A percentile compares a stretch with the other conserved stretches of the same genome.
These are phyloP conservation scores for Durotheca rogersii DNA, from an alignment of 495 filamentous ascomycete genomes.

Conservation along the genomic window DNA sequence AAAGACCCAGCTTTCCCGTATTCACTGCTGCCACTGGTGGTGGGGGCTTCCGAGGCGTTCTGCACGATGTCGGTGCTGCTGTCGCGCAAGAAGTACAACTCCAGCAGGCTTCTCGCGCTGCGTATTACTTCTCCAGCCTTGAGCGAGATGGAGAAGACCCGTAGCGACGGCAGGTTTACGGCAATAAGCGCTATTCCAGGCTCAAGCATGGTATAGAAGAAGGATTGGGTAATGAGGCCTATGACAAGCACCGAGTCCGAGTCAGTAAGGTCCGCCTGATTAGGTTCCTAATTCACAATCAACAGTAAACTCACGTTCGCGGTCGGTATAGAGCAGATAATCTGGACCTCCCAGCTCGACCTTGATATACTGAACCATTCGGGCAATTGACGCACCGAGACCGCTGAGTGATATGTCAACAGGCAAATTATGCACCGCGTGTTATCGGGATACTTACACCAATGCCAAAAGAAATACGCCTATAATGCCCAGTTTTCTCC, in stretches of 20 bases:
- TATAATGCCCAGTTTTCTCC: conserved; percentile 8
- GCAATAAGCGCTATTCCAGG: conserved; percentile 15
- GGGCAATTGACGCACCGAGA: conserved; percentile 11
- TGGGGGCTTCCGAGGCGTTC: too few species aligned
- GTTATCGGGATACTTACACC: not conserved
- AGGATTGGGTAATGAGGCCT: conserved; percentile 12
- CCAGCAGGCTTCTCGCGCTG: too few species aligned
- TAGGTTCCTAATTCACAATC: not conserved
- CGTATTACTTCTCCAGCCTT: conserved; percentile 9
- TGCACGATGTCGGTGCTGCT: too few species aligned
- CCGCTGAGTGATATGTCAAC: not conserved
- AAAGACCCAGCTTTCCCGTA: too few species aligned
- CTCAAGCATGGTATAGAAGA: conserved; percentile 24
- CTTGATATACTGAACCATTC: conserved; percentile 21
- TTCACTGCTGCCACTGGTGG: too few species aligned
- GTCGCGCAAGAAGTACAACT: too few species aligned
- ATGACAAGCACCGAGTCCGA: not conserved
- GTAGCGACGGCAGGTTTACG: conserved; percentile 22
- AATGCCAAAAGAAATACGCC: conserved; percentile 11
- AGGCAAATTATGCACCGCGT: not conserved
- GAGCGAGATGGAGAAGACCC: conserved; percentile 6
- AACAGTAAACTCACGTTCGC: conserved; percentile 9
- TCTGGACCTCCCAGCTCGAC: conserved; percentile 17
- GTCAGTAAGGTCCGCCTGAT: not conserved
- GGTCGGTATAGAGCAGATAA: conserved; percentile 7